Base-by-base conservation (phyloP, 2,329 filamentous ascomycete species). In the Trichoderma breve region DNA sequence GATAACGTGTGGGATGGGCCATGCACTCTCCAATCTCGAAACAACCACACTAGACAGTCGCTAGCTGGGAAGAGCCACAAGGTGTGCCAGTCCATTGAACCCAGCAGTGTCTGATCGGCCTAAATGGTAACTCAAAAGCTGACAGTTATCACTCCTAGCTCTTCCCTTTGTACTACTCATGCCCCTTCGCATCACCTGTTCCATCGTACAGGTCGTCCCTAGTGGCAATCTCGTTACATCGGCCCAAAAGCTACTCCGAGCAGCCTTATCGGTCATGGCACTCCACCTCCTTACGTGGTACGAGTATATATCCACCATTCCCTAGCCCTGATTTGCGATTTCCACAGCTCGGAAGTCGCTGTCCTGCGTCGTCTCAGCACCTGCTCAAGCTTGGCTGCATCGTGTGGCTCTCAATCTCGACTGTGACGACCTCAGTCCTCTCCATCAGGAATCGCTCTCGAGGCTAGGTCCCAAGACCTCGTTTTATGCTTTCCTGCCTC, bases 171-270 rank as follows among this genome's bases (percentile, higher is more conserved):
- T 26, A 2, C 34, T n/a, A 28, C 32, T 9, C 21, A n/a, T 9
- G 18, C 36, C 24, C 28, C 5, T 18, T 11, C 55, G 60, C 36
- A 32, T 34, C 28, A 34, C 28, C 64, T 53, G 28, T 28, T 60
- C 34, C 55, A 24, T 58, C 12, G 6, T 9, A 55, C 21, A 18
- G 8, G 47, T 12, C 2, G 21, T 53, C 47, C 30, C 39, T 43
- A 32, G 55, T 26, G 55, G 36, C 28, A 26, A 26, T 51, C 36
- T 69, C 36, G 65, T 69, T 69, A 69, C 65, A 69, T 69, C 65
- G 65, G 34, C 4, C 65, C 65, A 58, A 58, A 60, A 26, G 34
- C n/a, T 15, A 24, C 36, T 60, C 26, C 34, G 3, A 67, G 32
- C 34, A 61, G 55, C 51, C 53, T 68, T 68, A 68, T 24, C 24